These are phyloP conservation scores for Suillus hirtellus DNA, from an alignment of 768 basidiomycete species.

Conservation along the genomic window DNA sequence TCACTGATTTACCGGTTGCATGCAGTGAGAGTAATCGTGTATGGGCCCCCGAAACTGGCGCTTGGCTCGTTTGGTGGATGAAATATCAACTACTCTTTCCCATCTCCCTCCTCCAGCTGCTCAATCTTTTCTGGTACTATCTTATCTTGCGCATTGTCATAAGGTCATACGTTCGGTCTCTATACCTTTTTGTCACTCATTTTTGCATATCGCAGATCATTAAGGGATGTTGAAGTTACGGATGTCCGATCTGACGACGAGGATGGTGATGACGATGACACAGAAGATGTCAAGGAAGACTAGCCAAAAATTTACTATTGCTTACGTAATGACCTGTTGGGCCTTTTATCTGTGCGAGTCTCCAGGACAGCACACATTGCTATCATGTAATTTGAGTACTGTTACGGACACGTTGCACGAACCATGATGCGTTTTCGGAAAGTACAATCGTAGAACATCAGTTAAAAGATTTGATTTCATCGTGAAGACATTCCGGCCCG, in stretches of 20 bases:
- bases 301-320: slow-evolving; percentile 12
- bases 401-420: background rate
- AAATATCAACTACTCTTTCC: slow-evolving; percentile 78
- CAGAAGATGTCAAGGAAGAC: slow-evolving; percentile 32
- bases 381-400: slow-evolving; percentile 8
- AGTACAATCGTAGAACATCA: background rate
- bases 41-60: slow-evolving; percentile 63
- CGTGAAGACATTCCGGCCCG: slow-evolving; percentile 9
- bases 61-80: slow-evolving; percentile 78
- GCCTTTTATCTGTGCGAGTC: background rate
- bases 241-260: slow-evolving; percentile 87
- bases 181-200: slow-evolving; percentile 14
- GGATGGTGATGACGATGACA: slow-evolving; percentile 41
- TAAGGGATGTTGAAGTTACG: slow-evolving; percentile 45
- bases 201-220: slow-evolving; percentile 43
- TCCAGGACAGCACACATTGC: slow-evolving; percentile 8
- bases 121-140: slow-evolving; percentile 95
- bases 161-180: slow-evolving; percentile 49
- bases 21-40: slow-evolving; percentile 52
- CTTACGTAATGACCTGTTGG: background rate
- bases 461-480: slow-evolving; percentile 4
- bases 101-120: slow-evolving; percentile 68
- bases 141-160: slow-evolving; percentile 76
- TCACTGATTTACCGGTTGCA: slow-evolving; percentile 7
- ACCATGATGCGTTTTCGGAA: slow-evolving; percentile 11